These are phyloP conservation scores for Pichia sp. DNA, from an alignment of 1,139 yeast genomes.

Conservation along the genomic window DNA sequence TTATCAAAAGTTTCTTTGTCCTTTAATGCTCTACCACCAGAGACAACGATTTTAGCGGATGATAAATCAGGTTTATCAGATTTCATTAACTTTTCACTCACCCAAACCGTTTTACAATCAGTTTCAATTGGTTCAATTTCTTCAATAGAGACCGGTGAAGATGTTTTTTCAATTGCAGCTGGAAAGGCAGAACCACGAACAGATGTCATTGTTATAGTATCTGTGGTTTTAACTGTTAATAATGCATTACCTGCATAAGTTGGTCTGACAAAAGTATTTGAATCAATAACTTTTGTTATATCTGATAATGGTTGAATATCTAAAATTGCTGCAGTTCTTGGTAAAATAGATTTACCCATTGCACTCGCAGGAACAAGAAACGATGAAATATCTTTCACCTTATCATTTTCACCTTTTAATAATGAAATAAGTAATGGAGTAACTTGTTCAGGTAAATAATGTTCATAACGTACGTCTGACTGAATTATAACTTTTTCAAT, in stretches of 20 bases:
- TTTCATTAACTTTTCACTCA: conserved; percentile 63
- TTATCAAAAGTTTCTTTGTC: conserved; percentile 81
- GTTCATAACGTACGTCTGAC: conserved; percentile 43
- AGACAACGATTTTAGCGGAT: conserved; percentile 70
- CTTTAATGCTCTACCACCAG: conserved; percentile 94
- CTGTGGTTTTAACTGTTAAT: conserved; percentile 71
- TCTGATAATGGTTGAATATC: conserved; percentile 89
- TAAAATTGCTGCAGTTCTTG: conserved; percentile 78
- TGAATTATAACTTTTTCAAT: conserved; percentile 46
- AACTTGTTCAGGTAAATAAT: conserved; percentile 59
- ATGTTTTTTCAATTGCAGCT: conserved; percentile 42
- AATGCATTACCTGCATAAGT: conserved; percentile 95
- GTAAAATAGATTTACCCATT: conserved; percentile 79
- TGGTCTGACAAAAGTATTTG: conserved; percentile 75
- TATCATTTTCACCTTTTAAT: conserved; percentile 36
- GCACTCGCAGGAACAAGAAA: conserved; percentile 79
- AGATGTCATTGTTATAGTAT: conserved; percentile 59
- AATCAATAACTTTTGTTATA: conserved; percentile 57
- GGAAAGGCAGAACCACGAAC: conserved; percentile 83
- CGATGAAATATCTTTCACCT: conserved; percentile 56
- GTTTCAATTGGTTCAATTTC: conserved; percentile 39
- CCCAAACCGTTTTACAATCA: conserved; percentile 44
- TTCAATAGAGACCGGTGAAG: conserved; percentile 39
- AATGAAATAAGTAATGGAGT: conserved; percentile 50
- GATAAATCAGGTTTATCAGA: conserved; percentile 90